Evolutionary conservation across 176 grass and related monocot species (phyloP), one percentile per base, ranked within the genome.

Genomic region (Oryza rufipogon): DNA sequence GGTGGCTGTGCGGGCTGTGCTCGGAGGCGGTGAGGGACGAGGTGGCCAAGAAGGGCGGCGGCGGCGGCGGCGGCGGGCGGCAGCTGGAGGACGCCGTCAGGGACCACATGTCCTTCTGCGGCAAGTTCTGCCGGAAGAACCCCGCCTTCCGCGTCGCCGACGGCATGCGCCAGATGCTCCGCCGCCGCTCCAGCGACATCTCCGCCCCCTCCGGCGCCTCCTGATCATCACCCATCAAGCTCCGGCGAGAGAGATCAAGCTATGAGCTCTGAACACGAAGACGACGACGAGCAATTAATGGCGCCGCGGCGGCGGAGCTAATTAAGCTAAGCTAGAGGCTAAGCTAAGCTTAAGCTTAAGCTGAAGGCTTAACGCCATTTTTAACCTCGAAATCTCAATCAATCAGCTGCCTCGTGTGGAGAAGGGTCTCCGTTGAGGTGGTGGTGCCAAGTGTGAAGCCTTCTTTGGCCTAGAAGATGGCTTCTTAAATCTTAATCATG

Each of bases 1-100:
- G 83, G 76, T 97, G 88, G 95, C 87, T 97, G 6, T 97, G 92
- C 54, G 95, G 95, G 28, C 88, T 97, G 11, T 97, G 92, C 82
- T 91, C 92, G 7, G 90, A 97, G 82, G 82, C 93, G 1, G 90
- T 95, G 63, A 77, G 85, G 74, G 88, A 95, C 58, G 93, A 95
- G 71, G 82, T 84, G 54, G 63, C 66, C 38, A 90, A 91, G 84
- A 79, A 88, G 34, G 71, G 80, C 4, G 79, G 75, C 10, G 72
- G 70, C 30, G 30, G 70, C 30, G 30, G 30, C 47, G 83, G 79
- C 30, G 79, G 71, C 47, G 5, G 5, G 6, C 17, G 80, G 66
- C 11, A 79, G 66, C 82, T 92, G 77, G 93, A 95, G 79, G 90
- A 81, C 46, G 90, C 90, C 0, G 70, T 95, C 30, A 83, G 74